Conservation (phyloP, 2,329 filamentous ascomycete species). For the Beauveria varroae region DNA sequence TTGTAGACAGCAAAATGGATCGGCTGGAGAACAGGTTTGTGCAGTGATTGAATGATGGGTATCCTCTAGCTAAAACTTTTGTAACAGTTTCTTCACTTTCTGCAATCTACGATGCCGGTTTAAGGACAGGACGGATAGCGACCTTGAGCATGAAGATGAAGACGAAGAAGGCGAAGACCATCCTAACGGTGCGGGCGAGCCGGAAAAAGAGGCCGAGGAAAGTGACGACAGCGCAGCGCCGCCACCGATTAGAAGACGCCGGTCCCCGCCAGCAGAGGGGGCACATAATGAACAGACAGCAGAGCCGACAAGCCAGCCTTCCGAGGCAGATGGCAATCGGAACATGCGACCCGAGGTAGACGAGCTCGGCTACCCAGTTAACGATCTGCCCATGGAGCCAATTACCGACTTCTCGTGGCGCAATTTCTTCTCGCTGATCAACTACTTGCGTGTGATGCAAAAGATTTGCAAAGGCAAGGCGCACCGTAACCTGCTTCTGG, state of each 20-base stretch:
- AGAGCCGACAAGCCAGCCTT: conserved; percentile 14
- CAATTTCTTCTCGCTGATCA: conserved; percentile 93
- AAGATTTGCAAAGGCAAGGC: conserved; percentile 96
- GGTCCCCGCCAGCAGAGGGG: conserved; percentile 30
- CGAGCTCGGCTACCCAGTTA: conserved; percentile 75
- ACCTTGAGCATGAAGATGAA: conserved; percentile 20
- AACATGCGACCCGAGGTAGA: conserved; percentile 59
- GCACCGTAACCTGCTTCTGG: conserved; percentile 85
- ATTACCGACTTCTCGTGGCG: conserved; percentile 89
- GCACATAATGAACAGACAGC: conserved; percentile 16
- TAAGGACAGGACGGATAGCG: conserved; percentile 26
- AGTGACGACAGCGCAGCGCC: conserved; percentile 74
- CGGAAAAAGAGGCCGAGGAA: conserved; percentile 28
- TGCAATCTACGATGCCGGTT: conserved; percentile 63
- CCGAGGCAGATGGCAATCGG: conserved; percentile 23
- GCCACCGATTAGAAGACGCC: conserved; percentile 66
- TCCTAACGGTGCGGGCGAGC: conserved; percentile 24
- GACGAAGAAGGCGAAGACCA: conserved; percentile 15
- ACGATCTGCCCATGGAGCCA: conserved; percentile 61
- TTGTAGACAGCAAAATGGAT: conserved; percentile 80
- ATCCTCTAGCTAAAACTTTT: conserved; percentile 15
- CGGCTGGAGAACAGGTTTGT: conserved; percentile 69
- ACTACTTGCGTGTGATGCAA: conserved; percentile 91
- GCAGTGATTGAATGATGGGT: background rate
- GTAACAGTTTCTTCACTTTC: conserved; percentile 75